Percentiles rank a stretch among this genome's conserved stretches.
Evolutionary conservation across 345 rosid genomes (phyloP).

Genomic region (Eutrema heterophyllum): DNA sequence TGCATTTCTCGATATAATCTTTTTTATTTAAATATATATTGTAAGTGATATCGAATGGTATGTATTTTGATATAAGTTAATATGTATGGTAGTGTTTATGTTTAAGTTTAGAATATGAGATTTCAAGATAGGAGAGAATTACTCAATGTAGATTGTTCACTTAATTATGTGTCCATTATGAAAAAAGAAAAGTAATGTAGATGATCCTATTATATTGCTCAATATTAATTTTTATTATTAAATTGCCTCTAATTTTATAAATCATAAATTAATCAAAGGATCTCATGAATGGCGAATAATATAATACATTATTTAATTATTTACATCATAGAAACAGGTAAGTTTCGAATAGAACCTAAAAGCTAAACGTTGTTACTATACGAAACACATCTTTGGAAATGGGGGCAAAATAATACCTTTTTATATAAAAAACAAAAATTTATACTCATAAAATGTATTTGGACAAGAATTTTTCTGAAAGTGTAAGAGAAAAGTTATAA

Average conservation of each 20-base stretch:
- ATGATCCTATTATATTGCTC: neutral
- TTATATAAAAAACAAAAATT: too few species aligned
- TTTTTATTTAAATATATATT: neutral
- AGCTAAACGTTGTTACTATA: constrained; percentile 4
- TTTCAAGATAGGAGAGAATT: neutral
- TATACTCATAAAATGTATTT: neutral
- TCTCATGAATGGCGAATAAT: constrained; percentile 14
- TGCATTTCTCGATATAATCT: neutral
- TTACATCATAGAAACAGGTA: constrained; percentile 10
- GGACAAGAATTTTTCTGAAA: constrained; percentile 17
- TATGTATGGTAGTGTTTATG: neutral
- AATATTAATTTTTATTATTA: neutral
- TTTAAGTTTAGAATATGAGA: neutral
- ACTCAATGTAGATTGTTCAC: neutral
- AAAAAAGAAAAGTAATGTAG: neutral
- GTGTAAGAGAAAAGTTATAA: neutral
- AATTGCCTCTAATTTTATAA: neutral
- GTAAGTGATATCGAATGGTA: neutral
- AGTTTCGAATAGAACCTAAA: constrained; percentile 4
- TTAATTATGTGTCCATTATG: neutral
- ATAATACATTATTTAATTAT: neutral
- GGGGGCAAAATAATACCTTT: neutral
- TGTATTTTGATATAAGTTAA: neutral
- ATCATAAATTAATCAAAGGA: constrained; percentile 8
- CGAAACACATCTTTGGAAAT: constrained; percentile 6